Percentiles rank a stretch among this genome's conserved stretches.
Evolutionary conservation across 2,329 filamentous ascomycete genomes (phyloP).

Genomic region (Trichocomaceae sp.): DNA sequence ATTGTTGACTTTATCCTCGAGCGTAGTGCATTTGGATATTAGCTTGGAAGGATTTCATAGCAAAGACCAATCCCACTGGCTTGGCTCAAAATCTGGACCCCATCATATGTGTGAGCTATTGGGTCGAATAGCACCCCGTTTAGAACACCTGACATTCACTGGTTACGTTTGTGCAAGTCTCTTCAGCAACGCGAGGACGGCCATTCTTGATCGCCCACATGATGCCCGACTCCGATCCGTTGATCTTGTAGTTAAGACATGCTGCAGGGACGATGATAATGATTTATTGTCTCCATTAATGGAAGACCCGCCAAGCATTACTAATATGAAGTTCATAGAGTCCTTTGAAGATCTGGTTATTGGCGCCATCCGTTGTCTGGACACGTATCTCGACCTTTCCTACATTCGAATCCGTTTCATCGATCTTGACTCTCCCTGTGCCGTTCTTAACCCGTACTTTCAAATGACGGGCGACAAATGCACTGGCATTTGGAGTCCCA

Average conservation of each 20-base stretch:
- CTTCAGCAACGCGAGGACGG: slow-evolving; percentile 53
- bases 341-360: slow-evolving; percentile 65
- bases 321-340: slow-evolving; percentile 64
- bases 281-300: slow-evolving; percentile 39
- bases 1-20: slow-evolving; percentile 51
- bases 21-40: slow-evolving; percentile 58
- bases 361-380: slow-evolving; percentile 55
- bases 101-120: slow-evolving; percentile 61
- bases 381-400: slow-evolving; percentile 52
- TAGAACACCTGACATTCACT: slow-evolving; percentile 66
- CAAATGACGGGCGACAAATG: slow-evolving; percentile 55
- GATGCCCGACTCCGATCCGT: slow-evolving; percentile 52
- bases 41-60: slow-evolving; percentile 67
- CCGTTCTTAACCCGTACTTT: slow-evolving; percentile 67
- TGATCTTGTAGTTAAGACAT: slow-evolving; percentile 68
- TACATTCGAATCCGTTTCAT: slow-evolving; percentile 68
- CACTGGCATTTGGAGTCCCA: slow-evolving; percentile 66
- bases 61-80: slow-evolving; percentile 55
- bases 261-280: slow-evolving; percentile 47
- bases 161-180: slow-evolving; percentile 65
- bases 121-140: slow-evolving; percentile 52
- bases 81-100: slow-evolving; percentile 42
- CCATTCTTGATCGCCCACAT: slow-evolving; percentile 44
- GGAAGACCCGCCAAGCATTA: slow-evolving; percentile 63
- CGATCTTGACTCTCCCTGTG: slow-evolving; percentile 65